These are phyloP conservation scores for Neolecta irregularis DNA, from an alignment of 1,139 yeast species.

Conservation along the genomic window DNA sequence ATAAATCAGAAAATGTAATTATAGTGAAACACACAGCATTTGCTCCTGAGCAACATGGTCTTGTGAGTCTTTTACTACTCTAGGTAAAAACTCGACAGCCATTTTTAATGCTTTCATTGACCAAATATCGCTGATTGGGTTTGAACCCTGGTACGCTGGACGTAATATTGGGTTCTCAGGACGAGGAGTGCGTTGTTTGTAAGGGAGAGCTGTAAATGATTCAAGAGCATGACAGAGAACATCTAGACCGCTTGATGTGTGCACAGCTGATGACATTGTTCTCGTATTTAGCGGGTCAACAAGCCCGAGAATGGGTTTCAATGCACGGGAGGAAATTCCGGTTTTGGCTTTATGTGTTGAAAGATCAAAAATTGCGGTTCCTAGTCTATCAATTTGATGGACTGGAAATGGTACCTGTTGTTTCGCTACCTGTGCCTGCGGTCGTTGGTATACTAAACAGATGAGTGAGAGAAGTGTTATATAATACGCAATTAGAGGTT, in stretches of 20 bases:
- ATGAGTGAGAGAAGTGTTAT: too few relatives aligned
- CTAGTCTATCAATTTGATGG: conserved; percentile 25
- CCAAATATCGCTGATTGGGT: conserved; percentile 30
- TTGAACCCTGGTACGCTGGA: conserved; percentile 31
- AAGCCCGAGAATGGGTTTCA: conserved; percentile 27
- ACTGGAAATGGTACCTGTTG: conserved; percentile 36
- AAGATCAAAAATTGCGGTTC: conserved; percentile 22
- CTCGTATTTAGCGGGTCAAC: conserved; percentile 30
- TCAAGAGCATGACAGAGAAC: conserved; percentile 33
- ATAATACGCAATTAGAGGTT: conserved; percentile 31
- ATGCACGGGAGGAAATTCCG: conserved; percentile 28
- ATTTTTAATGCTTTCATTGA: conserved; percentile 27
- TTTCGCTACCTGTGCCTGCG: too few relatives aligned
- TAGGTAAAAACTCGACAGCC: conserved; percentile 28
- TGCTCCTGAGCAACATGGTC: conserved; percentile 28
- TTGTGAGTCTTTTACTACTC: conserved; percentile 26
- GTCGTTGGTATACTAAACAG: too few relatives aligned
- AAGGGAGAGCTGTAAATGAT: conserved; percentile 31
- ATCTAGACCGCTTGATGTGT: conserved; percentile 31
- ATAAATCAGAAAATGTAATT: too few relatives aligned
- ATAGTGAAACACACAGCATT: too few relatives aligned
- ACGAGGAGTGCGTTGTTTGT: conserved; percentile 27
- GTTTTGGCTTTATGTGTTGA: conserved; percentile 26
- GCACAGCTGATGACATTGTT: conserved; percentile 30
- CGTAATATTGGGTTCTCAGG: conserved; percentile 26